Base-by-base conservation (phyloP, 2,329 filamentous ascomycete species). In the Capronia epimyces region DNA sequence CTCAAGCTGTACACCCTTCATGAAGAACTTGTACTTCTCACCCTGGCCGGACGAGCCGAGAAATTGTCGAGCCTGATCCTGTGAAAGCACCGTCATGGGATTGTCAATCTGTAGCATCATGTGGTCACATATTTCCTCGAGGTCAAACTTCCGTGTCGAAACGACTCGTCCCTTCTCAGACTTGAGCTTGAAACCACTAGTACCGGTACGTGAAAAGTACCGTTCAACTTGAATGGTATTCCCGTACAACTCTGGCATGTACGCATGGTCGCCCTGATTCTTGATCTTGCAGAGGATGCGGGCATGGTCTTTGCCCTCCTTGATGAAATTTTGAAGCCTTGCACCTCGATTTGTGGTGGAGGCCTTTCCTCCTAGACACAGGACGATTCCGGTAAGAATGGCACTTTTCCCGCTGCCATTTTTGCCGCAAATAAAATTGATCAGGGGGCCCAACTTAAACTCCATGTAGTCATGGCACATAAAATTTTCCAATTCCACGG, bases 391-490 rank as follows among this genome's bases (percentile, higher is more conserved):
- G 0, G 93, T 97, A 22, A 98, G 73, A 12, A 97, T 86, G 2
- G 93, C 93, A 67, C 93, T 98, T 73, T 98, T 98, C 29, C 93
- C 93, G 65, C 91, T 97, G 25, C 93, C 93, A 65, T 98, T 98
- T 67, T 95, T 89, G 13, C 93, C 93, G 49, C 96, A 90, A 55
- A 98, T 90, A 69, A 98, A 98, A 69, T 98, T 98, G 68, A 98
- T 94, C 31, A 96, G 74, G 0, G 93, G 93, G 0, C 93, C 93
- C n/a, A 98, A 76, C 50, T 86, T 80, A 53, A 95, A 86, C 37
- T 85, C 81, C 15, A 97, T 78, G 49, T 84, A 83, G 39, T 82
- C 76, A 66, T 98, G 93, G 64, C 91, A 97, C 93, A 97, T 97
- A 69, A 97, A 97, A 67, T 96, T 96, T 61, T 82, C 80, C 66